These are phyloP conservation scores for Lentinula novae-zelandiae DNA, from an alignment of 1,284 basidiomycete genomes.

Conservation along the genomic window DNA sequence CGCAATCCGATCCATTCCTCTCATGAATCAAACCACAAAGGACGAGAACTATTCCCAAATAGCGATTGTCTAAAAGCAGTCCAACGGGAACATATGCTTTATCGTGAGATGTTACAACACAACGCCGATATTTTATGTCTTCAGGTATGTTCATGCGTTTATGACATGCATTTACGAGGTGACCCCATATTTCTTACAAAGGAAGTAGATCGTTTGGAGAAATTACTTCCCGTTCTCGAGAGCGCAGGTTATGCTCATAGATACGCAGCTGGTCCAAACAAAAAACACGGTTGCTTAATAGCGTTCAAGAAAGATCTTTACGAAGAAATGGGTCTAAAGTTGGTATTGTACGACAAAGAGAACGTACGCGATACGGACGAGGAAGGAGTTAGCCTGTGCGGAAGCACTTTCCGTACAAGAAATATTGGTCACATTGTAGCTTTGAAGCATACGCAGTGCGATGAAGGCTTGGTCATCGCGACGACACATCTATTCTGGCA, in stretches of 20 bases:
- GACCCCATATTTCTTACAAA: slow-evolving; percentile 24
- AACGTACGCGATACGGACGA: slow-evolving; percentile 38
- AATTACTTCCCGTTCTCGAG: slow-evolving; percentile 57
- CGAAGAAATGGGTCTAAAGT: slow-evolving; percentile 37
- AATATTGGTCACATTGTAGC: slow-evolving; percentile 81
- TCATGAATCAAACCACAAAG: slow-evolving; percentile 33
- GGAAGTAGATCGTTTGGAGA: slow-evolving; percentile 77
- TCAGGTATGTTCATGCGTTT: slow-evolving; percentile 49
- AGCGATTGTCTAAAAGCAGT: slow-evolving; percentile 76
- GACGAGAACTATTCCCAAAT: slow-evolving; percentile 81
- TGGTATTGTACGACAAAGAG: slow-evolving; percentile 68
- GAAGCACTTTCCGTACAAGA: slow-evolving; percentile 70
- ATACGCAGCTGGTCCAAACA: slow-evolving; percentile 64
- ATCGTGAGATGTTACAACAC: slow-evolving; percentile 65
- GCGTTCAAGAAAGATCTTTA: slow-evolving; percentile 61
- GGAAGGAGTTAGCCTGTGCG: slow-evolving; percentile 37
- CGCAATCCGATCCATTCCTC: background rate
- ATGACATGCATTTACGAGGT: background rate
- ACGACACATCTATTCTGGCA: slow-evolving; percentile 96
- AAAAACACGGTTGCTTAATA: slow-evolving; percentile 83
- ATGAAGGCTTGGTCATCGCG: slow-evolving; percentile 63
- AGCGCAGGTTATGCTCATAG: slow-evolving; percentile 56
- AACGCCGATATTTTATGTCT: slow-evolving; percentile 78
- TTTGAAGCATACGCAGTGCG: slow-evolving; percentile 42
- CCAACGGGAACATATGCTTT: slow-evolving; percentile 73